A percentile compares a stretch with the other conserved stretches of the same genome.
phyloP scores from a whole-genome alignment of 176 grass and related monocot genomes.

The Hordeum marinum region DNA sequence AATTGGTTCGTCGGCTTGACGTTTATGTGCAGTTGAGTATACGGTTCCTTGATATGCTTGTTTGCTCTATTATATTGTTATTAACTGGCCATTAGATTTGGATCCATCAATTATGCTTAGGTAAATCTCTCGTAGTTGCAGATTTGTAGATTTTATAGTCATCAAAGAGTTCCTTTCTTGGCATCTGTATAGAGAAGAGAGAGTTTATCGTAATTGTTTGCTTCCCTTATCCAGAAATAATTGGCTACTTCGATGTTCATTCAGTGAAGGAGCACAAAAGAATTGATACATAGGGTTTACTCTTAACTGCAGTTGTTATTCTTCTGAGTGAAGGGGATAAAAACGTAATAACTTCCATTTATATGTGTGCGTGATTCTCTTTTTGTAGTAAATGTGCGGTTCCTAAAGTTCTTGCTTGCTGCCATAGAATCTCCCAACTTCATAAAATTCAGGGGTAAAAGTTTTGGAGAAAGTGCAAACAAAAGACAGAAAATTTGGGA shows the following conservation, averaged over 20 bases:
- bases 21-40: neutral
- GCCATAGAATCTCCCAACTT: neutral
- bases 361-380: neutral
- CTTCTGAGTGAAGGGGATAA: neutral
- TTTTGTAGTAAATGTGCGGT: neutral
- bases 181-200: neutral
- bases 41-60: neutral
- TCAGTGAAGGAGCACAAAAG: neutral
- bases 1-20: neutral
- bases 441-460: neutral
- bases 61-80: neutral
- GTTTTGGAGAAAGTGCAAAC: neutral
- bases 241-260: neutral
- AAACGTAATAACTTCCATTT: neutral
- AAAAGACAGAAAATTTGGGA: neutral
- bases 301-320: neutral
- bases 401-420: neutral
- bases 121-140: neutral
- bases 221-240: neutral
- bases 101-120: neutral
- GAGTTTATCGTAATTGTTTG: neutral
- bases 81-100: neutral
- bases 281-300: neutral
- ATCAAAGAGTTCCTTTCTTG: neutral
- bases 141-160: neutral